Conservation (phyloP, 306 rosid species). For the Acacia melanoxylon region DNA sequence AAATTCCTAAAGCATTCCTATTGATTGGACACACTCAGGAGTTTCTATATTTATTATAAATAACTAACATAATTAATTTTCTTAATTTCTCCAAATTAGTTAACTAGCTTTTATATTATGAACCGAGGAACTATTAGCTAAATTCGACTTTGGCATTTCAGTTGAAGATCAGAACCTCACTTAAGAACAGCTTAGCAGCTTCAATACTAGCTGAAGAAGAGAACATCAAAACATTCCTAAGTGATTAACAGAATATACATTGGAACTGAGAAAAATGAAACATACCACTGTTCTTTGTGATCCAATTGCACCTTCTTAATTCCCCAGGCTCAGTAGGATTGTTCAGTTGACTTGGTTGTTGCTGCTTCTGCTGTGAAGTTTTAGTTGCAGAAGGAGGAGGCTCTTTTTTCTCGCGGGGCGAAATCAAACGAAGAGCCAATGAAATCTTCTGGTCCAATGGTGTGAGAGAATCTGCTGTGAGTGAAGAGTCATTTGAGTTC, state of each 20-base stretch:
- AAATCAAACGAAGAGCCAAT: constrained; percentile 65
- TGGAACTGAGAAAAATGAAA: not conserved
- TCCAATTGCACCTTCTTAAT: constrained; percentile 18
- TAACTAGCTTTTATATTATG: too few relatives aligned
- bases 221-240: not conserved
- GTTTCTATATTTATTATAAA: too few relatives aligned
- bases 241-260: not conserved
- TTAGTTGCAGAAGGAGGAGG: constrained; percentile 35
- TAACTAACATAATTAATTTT: too few relatives aligned
- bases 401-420: constrained; percentile 60
- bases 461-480: constrained; percentile 60
- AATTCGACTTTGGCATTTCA: not conserved
- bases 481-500: constrained; percentile 84
- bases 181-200: not conserved
- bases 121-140: too few relatives aligned
- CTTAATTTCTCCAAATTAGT: too few relatives aligned
- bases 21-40: too few relatives aligned
- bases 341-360: not conserved
- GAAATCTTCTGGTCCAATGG: constrained; percentile 77
- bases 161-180: not conserved
- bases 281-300: constrained; percentile 15
- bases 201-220: not conserved
- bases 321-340: constrained; percentile 10
- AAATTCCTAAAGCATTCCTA: too few relatives aligned
- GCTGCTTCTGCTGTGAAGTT: constrained; percentile 46